Evolutionary conservation across 257 asterid species (phyloP).

Genomic region (Ligustrum vulgare): DNA sequence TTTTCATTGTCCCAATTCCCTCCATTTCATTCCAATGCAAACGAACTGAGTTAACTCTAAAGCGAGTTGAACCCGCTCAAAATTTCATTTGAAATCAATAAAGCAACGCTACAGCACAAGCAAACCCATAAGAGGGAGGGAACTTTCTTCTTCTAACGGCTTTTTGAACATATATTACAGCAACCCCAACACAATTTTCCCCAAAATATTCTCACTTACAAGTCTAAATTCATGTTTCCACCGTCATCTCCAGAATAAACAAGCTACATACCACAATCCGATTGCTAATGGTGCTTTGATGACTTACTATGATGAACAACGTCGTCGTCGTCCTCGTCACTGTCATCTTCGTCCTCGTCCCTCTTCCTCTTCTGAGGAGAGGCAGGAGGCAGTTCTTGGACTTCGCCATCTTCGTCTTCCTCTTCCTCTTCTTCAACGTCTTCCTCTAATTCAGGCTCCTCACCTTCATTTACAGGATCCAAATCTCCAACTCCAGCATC

Average conservation of each 20-base stretch:
- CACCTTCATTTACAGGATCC: slow-evolving; percentile 45
- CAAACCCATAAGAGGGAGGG: slow-evolving; percentile 10
- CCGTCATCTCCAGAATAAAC: slow-evolving; percentile 15
- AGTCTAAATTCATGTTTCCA: slow-evolving; percentile 24
- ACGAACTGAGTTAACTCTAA: slow-evolving; percentile 35
- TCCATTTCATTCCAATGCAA: slow-evolving; percentile 3
- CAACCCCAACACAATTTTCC: slow-evolving; percentile 47
- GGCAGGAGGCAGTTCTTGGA: slow-evolving; percentile 72
- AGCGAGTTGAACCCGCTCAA: slow-evolving; percentile 39
- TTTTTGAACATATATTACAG: slow-evolving; percentile 56
- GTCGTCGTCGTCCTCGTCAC: slow-evolving; percentile 5
- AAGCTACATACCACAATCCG: slow-evolving; percentile 6
- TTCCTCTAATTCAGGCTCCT: slow-evolving; percentile 44
- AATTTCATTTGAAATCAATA: slow-evolving; percentile 38
- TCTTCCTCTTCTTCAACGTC: slow-evolving; percentile 38
- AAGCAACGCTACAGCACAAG: slow-evolving; percentile 29
- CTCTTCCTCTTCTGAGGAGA: slow-evolving; percentile 64
- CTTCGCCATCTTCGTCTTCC: slow-evolving; percentile 65
- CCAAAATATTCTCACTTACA: slow-evolving; percentile 40
- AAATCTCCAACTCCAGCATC: slow-evolving; percentile 42
- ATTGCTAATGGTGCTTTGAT: slow-evolving; percentile 43
- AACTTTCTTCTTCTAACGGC: slow-evolving; percentile 40
- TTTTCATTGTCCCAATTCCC: not conserved
- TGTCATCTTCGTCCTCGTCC: not conserved
- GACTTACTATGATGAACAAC: slow-evolving; percentile 34